phyloP scores from a whole-genome alignment of 345 rosid genomes.

The Erodium maritimum region DNA sequence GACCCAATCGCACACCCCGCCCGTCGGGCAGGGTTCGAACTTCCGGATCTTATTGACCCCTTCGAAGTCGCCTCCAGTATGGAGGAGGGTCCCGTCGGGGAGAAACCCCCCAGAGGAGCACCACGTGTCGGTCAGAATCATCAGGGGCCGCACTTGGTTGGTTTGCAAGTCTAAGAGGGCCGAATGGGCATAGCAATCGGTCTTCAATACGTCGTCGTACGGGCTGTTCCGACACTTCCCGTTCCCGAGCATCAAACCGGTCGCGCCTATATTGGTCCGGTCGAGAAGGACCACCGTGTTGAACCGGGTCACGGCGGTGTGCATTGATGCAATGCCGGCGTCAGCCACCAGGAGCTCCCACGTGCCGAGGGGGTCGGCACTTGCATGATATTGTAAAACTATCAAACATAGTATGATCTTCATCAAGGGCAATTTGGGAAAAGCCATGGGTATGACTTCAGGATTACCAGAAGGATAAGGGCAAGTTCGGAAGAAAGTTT shows the following conservation, averaged over 20 bases:
- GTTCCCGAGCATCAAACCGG: conserved; percentile 35
- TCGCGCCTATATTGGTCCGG: conserved; percentile 77
- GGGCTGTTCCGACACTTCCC: conserved; percentile 53
- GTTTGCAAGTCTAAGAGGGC: conserved; percentile 35
- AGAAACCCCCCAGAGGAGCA: conserved; percentile 68
- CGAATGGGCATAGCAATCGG: conserved; percentile 79
- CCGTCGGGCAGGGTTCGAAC: conserved; percentile 42
- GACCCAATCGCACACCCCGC: conserved; percentile 49
- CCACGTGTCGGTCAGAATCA: conserved; percentile 70
- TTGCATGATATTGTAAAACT: conserved; percentile 1
- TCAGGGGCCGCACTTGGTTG: conserved; percentile 40
- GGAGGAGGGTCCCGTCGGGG: conserved; percentile 58
- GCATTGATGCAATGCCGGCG: conserved; percentile 92
- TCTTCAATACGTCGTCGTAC: conserved; percentile 35
- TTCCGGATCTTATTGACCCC: conserved; percentile 45
- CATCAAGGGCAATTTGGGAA: too few relatives aligned
- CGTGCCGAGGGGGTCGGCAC: conserved; percentile 58
- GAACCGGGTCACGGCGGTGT: conserved; percentile 90
- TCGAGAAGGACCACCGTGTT: conserved; percentile 84
- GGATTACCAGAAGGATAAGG: too few relatives aligned
- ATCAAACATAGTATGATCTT: too few relatives aligned
- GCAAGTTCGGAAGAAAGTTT: too few relatives aligned
- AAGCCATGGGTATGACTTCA: too few relatives aligned
- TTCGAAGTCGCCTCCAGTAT: conserved; percentile 61
- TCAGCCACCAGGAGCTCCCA: conserved; percentile 63